Evolutionary conservation across 2,329 filamentous ascomycete species (phyloP).

Genomic region (Epichloe festucae): DNA sequence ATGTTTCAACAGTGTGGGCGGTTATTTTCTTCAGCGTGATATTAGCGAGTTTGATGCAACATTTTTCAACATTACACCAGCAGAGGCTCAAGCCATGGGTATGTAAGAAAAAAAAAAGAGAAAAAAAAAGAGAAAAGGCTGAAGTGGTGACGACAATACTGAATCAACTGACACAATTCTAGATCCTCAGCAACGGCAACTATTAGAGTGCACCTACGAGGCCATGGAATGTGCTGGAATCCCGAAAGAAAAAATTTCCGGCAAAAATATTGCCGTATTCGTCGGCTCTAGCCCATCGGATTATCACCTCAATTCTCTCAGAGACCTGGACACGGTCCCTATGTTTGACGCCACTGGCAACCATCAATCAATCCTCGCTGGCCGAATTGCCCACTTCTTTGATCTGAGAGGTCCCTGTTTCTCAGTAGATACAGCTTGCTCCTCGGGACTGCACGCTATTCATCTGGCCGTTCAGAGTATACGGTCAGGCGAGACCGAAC

Average conservation of each 20-base stretch:
- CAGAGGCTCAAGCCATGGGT: slow-evolving; percentile 36
- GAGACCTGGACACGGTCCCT: slow-evolving; percentile 33
- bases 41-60: slow-evolving; percentile 35
- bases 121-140: not conserved
- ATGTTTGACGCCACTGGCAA: slow-evolving; percentile 39
- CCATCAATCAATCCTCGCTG: slow-evolving; percentile 39
- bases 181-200: slow-evolving; percentile 40
- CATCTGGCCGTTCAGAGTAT: slow-evolving; percentile 38
- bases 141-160: not conserved
- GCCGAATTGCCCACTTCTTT: slow-evolving; percentile 42
- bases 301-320: slow-evolving; percentile 30
- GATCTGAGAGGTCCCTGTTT: slow-evolving; percentile 40
- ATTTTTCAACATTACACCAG: slow-evolving; percentile 38
- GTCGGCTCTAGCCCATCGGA: slow-evolving; percentile 34
- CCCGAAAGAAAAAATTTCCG: slow-evolving; percentile 32
- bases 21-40: slow-evolving; percentile 33
- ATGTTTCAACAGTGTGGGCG: slow-evolving; percentile 22
- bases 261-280: slow-evolving; percentile 36
- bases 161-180: not conserved
- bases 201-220: slow-evolving; percentile 41
- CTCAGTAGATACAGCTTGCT: slow-evolving; percentile 39
- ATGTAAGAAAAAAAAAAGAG: not conserved
- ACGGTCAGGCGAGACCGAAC: slow-evolving; percentile 29
- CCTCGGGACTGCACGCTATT: slow-evolving; percentile 35
- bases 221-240: slow-evolving; percentile 40